Evolutionary conservation across 78 protist genomes (phyloP).

Genomic region (Diacronema lutheri): DNA sequence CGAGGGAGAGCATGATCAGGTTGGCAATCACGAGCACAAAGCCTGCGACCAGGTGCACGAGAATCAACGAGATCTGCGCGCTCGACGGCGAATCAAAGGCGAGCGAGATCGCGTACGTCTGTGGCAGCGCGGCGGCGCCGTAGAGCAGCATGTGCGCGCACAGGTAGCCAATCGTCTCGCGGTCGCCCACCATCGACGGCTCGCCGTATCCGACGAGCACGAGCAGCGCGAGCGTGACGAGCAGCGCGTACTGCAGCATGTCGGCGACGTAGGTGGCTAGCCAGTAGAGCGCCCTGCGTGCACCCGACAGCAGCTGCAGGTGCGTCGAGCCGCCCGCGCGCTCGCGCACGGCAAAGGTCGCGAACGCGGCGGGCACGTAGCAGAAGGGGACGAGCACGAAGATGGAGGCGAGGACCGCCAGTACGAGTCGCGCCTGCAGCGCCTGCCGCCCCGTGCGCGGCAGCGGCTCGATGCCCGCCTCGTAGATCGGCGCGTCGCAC

Average conservation of each 20-base stretch:
- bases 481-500: neutral
- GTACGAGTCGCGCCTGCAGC: neutral
- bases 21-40: slow-evolving; percentile 1
- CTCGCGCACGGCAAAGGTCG: slow-evolving; percentile 10
- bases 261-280: slow-evolving; percentile 12
- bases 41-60: neutral
- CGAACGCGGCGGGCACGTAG: slow-evolving; percentile 22
- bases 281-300: slow-evolving; percentile 9
- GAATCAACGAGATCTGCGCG: neutral
- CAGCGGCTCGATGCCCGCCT: neutral
- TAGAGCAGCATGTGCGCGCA: neutral
- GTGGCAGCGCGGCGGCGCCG: slow-evolving; percentile 11
- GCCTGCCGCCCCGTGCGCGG: neutral
- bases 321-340: neutral
- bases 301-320: slow-evolving; percentile 25
- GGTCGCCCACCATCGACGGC: neutral
- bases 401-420: neutral
- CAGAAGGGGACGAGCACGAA: slow-evolving; percentile 34
- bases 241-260: neutral
- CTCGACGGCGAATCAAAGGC: neutral
- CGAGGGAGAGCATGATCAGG: neutral
- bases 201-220: neutral
- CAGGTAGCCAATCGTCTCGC: no score
- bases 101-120: neutral
- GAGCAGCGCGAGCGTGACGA: neutral